phyloP scores from a whole-genome alignment of 2,329 filamentous ascomycete genomes.

The Drechslerella stenobrocha region DNA sequence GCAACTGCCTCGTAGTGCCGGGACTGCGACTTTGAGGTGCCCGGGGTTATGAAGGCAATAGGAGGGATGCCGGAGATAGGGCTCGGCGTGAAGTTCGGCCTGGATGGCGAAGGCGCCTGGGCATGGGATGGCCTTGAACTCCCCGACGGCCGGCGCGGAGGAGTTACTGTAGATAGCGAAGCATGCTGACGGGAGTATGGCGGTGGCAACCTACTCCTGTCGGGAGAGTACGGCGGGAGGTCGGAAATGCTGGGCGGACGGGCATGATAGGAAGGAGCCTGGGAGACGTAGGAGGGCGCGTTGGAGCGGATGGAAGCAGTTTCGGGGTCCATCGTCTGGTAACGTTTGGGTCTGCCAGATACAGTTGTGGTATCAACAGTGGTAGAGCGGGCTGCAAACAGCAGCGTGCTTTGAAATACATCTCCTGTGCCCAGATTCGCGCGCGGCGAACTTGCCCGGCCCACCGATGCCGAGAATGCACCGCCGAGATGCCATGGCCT shows the following conservation, averaged over 20 bases:
- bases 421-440: not conserved
- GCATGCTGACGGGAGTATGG: slow-evolving; percentile 16
- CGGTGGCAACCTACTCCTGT: slow-evolving; percentile 21
- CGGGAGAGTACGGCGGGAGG: slow-evolving; percentile 39
- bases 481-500: not conserved
- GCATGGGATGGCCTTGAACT: slow-evolving; percentile 5
- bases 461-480: not conserved
- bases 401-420: not conserved
- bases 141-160: not conserved
- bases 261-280: slow-evolving; percentile 22
- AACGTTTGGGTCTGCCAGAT: not conserved
- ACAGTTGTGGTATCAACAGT: not conserved
- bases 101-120: not conserved
- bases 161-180: slow-evolving; percentile 7
- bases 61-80: slow-evolving; percentile 20
- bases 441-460: not conserved
- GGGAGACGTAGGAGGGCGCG: slow-evolving; percentile 37
- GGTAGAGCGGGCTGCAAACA: not conserved
- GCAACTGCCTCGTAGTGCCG: slow-evolving; percentile 41
- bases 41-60: slow-evolving; percentile 27
- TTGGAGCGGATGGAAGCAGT: slow-evolving; percentile 42
- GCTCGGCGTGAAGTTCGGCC: slow-evolving; percentile 1
- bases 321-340: slow-evolving; percentile 29
- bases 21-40: slow-evolving; percentile 21
- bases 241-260: slow-evolving; percentile 8